Conservation (phyloP, 2,329 filamentous ascomycete genomes). For the Eurotiales sp. region DNA sequence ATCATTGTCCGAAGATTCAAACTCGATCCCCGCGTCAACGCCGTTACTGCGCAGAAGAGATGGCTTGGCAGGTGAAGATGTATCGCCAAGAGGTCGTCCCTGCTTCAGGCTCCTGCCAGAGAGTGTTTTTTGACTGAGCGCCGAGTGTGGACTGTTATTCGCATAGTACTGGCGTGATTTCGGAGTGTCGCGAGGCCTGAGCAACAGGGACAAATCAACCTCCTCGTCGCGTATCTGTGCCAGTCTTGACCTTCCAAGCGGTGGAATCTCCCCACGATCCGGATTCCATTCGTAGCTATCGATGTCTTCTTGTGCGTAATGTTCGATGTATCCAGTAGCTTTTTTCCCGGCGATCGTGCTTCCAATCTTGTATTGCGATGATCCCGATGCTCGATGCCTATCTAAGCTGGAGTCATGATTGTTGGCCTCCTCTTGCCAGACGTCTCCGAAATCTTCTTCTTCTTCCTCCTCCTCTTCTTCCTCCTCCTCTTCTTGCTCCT, state of each 20-base stretch:
- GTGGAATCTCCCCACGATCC: slow-evolving; percentile 24
- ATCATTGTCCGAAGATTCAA: neutral
- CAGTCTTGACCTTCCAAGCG: slow-evolving; percentile 30
- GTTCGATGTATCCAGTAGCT: neutral
- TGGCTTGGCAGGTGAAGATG: slow-evolving; percentile 1
- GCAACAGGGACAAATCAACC: slow-evolving; percentile 31
- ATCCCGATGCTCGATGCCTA: slow-evolving; percentile 19
- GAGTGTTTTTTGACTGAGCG: slow-evolving; percentile 16
- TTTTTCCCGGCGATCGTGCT: neutral
- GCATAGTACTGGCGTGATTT: slow-evolving; percentile 35
- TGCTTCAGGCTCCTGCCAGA: slow-evolving; percentile 1
- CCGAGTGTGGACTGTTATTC: slow-evolving; percentile 28
- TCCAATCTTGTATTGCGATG: slow-evolving; percentile 20
- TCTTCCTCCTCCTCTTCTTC: slow-evolving; percentile 23
- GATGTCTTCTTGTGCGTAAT: slow-evolving; percentile 18
- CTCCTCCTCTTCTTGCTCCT: slow-evolving; percentile 19
- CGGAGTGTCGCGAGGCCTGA: slow-evolving; percentile 32
- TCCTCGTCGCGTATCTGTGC: slow-evolving; percentile 31
- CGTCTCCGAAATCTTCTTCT: slow-evolving; percentile 41
- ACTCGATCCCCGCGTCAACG: neutral
- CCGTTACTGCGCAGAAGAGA: neutral
- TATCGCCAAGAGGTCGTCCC: neutral
- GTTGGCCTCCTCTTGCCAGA: slow-evolving; percentile 46
- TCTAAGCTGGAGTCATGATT: slow-evolving; percentile 32
- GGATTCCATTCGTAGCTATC: slow-evolving; percentile 34